Evolutionary conservation across 495 filamentous ascomycete genomes (phyloP), one percentile per base, ranked within the genome.

Genomic region (Hyaloscypha hepaticicola): DNA sequence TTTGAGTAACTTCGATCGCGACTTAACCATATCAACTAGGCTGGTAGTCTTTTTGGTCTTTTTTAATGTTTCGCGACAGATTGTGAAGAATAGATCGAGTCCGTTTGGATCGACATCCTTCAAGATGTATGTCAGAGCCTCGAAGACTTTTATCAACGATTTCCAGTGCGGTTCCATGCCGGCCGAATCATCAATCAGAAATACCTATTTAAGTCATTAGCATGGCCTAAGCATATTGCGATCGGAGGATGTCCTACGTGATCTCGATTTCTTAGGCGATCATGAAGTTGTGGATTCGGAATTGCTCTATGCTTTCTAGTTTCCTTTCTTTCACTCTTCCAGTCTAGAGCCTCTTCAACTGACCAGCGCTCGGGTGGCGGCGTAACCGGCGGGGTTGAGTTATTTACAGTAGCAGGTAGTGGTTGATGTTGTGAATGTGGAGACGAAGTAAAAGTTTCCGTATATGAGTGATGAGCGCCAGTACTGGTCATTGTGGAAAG

Each of bases 101-200:
- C 72, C 71, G 52, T 76, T 66, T 3, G 61, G 64, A 60, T 77
- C 73, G 4, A 68, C 50, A 3, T 51, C 33, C 50, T 76, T 77
- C 1, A 77, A 69, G 9, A 79, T 67, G 55, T 76, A 72, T 27
- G 71, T 66, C 14, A 80, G 60, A 6, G 68, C 66, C 12, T 49
- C 41, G 59, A 78, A 72, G 16, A 70, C 56, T 4, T 67, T 52
- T 8, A 51, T 33, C 1, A 80, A 66, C 0, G 71, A 63, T 1
- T 60, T 33, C 24, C 69, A 69, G 55, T 79, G 63, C 5, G 52
- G 24, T n/a, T 24, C 25, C 77, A 81, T 79, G 11, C 65, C 67
- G 9, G 16, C 57, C 1, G 77, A 73, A 60, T 77, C 70, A 60
- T 80, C 78, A 51, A 81, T 75, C 24, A 80, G 65, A 66, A 79